These are phyloP conservation scores for Neurospora sp. DNA, from an alignment of 495 filamentous ascomycete genomes.

Conservation along the genomic window DNA sequence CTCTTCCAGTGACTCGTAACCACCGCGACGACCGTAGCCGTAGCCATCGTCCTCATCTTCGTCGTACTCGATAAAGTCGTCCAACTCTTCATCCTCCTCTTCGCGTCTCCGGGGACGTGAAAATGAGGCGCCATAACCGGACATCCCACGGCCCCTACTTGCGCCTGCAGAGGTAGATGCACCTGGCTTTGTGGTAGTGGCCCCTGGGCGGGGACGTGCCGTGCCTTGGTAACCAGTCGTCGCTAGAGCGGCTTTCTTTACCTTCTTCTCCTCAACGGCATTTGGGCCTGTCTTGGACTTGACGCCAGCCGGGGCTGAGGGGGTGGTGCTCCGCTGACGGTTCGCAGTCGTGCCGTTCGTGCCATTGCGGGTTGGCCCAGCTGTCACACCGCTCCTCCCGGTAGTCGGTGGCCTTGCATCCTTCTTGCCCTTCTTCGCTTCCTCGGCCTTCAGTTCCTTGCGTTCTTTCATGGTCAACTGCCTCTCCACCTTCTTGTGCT, in stretches of 20 bases:
- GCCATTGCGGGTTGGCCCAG: conserved; percentile 11
- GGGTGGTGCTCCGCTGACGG: conserved; percentile 2
- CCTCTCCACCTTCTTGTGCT: conserved; percentile 44
- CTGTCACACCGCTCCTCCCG: conserved; percentile 15
- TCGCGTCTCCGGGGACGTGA: conserved; percentile 35
- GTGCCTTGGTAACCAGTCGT: conserved; percentile 50
- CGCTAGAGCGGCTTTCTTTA: conserved; percentile 46
- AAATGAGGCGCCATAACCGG: conserved; percentile 17
- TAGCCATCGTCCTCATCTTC: conserved; percentile 38
- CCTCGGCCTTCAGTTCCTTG: conserved; percentile 31
- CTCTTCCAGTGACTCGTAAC: conserved; percentile 22
- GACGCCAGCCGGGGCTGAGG: conserved; percentile 8
- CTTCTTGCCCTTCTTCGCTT: conserved; percentile 12
- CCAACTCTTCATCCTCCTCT: conserved; percentile 44
- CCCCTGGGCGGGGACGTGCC: conserved; percentile 35
- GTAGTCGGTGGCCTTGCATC: background rate
- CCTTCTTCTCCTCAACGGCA: conserved; percentile 36
- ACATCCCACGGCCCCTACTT: conserved; percentile 11
- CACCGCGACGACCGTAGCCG: conserved; percentile 15
- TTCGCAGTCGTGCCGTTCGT: background rate
- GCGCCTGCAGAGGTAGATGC: conserved; percentile 11
- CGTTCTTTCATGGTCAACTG: conserved; percentile 35
- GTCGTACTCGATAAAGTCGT: conserved; percentile 45
- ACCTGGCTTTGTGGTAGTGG: conserved; percentile 17
- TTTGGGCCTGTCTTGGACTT: conserved; percentile 11